Conservation (phyloP, 2,329 filamentous ascomycete species). For the Pseudocercospora ulei region DNA sequence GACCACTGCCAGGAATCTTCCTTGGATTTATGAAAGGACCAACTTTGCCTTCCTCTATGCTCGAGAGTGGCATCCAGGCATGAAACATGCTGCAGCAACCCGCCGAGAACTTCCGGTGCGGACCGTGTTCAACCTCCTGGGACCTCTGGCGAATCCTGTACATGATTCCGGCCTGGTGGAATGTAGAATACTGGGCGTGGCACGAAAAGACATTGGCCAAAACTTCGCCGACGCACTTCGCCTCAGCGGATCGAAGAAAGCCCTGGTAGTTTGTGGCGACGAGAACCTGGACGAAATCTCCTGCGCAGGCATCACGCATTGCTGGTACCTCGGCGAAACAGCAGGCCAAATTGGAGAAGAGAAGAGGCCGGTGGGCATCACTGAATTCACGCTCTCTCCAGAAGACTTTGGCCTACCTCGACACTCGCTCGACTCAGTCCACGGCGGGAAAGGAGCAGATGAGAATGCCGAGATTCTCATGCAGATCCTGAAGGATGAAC, state of each 20-base stretch:
- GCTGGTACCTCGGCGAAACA: slow-evolving; percentile 54
- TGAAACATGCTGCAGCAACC: slow-evolving; percentile 77
- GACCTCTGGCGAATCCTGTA: slow-evolving; percentile 82
- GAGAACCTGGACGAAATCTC: slow-evolving; percentile 94
- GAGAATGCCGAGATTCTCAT: slow-evolving; percentile 82
- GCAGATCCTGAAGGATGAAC: slow-evolving; percentile 62
- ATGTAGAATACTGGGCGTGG: slow-evolving; percentile 86
- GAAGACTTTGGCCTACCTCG: slow-evolving; percentile 74
- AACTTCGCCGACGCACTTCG: slow-evolving; percentile 15
- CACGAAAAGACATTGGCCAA: slow-evolving; percentile 42
- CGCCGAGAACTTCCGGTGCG: slow-evolving; percentile 83
- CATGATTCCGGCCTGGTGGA: slow-evolving; percentile 64
- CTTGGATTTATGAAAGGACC: slow-evolving; percentile 61
- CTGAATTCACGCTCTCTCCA: slow-evolving; percentile 68
- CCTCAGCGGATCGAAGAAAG: slow-evolving; percentile 62
- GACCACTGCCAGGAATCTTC: slow-evolving; percentile 61
- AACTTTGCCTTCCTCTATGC: slow-evolving; percentile 97
- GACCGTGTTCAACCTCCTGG: slow-evolving; percentile 95
- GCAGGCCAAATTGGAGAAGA: slow-evolving; percentile 35
- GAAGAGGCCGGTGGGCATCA: slow-evolving; percentile 48
- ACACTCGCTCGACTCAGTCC: slow-evolving; percentile 68
- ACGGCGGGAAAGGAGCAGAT: slow-evolving; percentile 70
- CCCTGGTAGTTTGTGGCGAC: slow-evolving; percentile 80
- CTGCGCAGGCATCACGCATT: slow-evolving; percentile 77
- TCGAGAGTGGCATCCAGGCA: slow-evolving; percentile 90